Conservation (phyloP, 345 rosid species). For the Odontarrhena argentea region DNA sequence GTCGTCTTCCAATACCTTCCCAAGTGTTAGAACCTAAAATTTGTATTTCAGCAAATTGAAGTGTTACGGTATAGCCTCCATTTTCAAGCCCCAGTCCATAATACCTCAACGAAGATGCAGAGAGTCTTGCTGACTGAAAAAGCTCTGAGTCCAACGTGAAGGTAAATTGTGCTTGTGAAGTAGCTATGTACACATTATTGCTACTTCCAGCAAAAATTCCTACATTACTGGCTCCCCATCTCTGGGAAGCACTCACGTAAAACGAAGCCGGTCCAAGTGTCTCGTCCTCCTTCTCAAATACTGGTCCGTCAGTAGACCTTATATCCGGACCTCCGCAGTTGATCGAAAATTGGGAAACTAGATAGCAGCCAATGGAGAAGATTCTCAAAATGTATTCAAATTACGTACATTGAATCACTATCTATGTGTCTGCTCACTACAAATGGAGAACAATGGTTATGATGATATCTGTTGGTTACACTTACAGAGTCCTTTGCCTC, state of each 20-base stretch:
- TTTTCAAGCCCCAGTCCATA: conserved; percentile 42
- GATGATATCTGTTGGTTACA: neutral
- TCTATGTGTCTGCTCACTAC: neutral
- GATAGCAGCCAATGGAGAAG: neutral
- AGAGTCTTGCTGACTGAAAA: conserved; percentile 40
- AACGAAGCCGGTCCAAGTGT: conserved; percentile 61
- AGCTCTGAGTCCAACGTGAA: conserved; percentile 47
- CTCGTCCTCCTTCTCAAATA: conserved; percentile 51
- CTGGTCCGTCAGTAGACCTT: conserved; percentile 32
- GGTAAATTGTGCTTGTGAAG: conserved; percentile 34
- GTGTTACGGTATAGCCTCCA: conserved; percentile 40
- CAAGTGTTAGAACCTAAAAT: conserved; percentile 41
- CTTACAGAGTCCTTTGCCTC: conserved; percentile 61
- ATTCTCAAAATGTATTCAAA: neutral
- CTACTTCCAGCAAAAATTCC: conserved; percentile 45
- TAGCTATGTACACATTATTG: conserved; percentile 31
- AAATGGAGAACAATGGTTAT: neutral
- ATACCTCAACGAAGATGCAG: conserved; percentile 39
- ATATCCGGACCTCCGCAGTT: conserved; percentile 66
- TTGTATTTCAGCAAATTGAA: conserved; percentile 54
- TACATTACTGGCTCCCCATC: conserved; percentile 57
- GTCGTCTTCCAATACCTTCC: conserved; percentile 50
- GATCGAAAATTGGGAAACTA: conserved; percentile 57
- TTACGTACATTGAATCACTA: neutral
- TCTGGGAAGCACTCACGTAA: conserved; percentile 41